phyloP scores from a whole-genome alignment of 352 stramenopile genomes.

The Globisporangium lucens region DNA sequence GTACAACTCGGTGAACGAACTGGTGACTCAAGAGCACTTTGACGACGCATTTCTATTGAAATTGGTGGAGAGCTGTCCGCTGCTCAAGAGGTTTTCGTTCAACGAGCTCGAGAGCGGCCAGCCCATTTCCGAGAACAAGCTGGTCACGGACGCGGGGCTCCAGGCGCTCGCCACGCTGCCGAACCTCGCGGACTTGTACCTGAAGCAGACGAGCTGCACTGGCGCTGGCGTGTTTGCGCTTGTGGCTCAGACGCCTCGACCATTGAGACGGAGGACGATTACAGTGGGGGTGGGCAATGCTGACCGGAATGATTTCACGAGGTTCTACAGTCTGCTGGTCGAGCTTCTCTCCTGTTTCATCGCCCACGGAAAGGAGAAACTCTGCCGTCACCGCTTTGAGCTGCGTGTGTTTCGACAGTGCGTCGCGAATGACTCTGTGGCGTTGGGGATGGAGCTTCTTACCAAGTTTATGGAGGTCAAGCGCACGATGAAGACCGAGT shows the following conservation, averaged over 20 bases:
- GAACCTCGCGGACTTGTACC: slow-evolving; percentile 10
- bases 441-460: background rate
- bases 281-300: slow-evolving; percentile 2
- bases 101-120: slow-evolving; percentile 18
- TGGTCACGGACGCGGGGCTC: slow-evolving; percentile 13
- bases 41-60: slow-evolving; percentile 15
- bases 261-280: background rate
- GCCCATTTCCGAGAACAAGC: slow-evolving; percentile 11
- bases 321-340: slow-evolving; percentile 9
- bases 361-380: background rate
- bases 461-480: background rate
- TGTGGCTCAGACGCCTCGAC: slow-evolving; percentile 4
- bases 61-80: slow-evolving; percentile 7
- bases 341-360: slow-evolving; percentile 13
- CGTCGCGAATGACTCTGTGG: slow-evolving; percentile 6
- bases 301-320: slow-evolving; percentile 4
- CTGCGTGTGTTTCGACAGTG: slow-evolving; percentile 11
- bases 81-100: slow-evolving; percentile 10
- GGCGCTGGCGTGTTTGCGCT: slow-evolving; percentile 13
- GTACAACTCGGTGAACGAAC: slow-evolving; percentile 19
- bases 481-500: background rate
- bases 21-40: slow-evolving; percentile 16
- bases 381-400: slow-evolving; percentile 10
- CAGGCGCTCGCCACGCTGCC: slow-evolving; percentile 11
- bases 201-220: slow-evolving; percentile 18